Evolutionary conservation across 2,329 filamentous ascomycete species (phyloP).

Genomic region (Xylariaceae sp.): DNA sequence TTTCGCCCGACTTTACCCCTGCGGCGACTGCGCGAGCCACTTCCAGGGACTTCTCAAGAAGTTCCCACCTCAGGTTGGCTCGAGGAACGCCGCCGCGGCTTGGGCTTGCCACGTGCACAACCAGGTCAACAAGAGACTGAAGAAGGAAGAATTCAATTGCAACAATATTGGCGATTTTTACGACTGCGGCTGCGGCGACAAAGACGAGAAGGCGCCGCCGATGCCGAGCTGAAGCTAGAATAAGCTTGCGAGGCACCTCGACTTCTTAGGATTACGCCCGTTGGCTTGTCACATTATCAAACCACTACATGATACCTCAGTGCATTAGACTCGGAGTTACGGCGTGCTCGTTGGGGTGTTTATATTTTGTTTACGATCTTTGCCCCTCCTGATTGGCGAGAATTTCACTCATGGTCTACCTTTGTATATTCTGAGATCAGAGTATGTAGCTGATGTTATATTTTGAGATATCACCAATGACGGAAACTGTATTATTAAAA

Average conservation of each 20-base stretch:
- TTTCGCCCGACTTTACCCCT: slow-evolving; percentile 68
- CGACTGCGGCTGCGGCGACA: slow-evolving; percentile 70
- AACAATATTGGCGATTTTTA: slow-evolving; percentile 68
- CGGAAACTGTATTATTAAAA: too few relatives aligned
- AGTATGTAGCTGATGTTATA: too few relatives aligned
- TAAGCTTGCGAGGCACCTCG: slow-evolving; percentile 5
- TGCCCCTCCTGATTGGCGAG: too few relatives aligned
- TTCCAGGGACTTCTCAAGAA: slow-evolving; percentile 61
- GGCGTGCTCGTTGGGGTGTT: too few relatives aligned
- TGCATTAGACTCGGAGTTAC: too few relatives aligned
- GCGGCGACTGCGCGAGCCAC: slow-evolving; percentile 67
- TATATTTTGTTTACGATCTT: too few relatives aligned
- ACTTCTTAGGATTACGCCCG: too few relatives aligned
- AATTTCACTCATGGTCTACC: too few relatives aligned
- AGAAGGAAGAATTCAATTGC: slow-evolving; percentile 64
- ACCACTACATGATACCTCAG: too few relatives aligned
- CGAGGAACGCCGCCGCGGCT: slow-evolving; percentile 61
- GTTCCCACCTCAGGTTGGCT: slow-evolving; percentile 64
- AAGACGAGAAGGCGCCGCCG: slow-evolving; percentile 41
- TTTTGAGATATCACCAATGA: too few relatives aligned
- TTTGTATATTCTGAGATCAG: too few relatives aligned
- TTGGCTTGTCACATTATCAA: too few relatives aligned
- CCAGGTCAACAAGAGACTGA: slow-evolving; percentile 61
- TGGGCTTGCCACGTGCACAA: slow-evolving; percentile 71
- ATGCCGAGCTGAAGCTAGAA: slow-evolving; percentile 26